These are phyloP conservation scores for Nemania diffusa DNA, from an alignment of 2,329 filamentous ascomycete genomes.

Conservation along the genomic window DNA sequence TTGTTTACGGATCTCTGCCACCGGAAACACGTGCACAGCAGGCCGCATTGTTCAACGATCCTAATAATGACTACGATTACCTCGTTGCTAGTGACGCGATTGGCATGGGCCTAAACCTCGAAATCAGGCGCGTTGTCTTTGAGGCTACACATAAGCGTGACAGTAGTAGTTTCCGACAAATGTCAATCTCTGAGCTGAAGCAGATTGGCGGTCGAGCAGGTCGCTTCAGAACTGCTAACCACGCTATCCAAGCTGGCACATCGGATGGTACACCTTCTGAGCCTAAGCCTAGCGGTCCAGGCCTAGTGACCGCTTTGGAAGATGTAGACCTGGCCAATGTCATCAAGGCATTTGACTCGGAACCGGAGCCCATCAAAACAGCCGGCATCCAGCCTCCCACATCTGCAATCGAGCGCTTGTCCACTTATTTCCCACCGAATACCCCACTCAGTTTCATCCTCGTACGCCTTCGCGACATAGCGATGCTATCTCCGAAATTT, in stretches of 20 bases:
- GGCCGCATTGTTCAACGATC: slow-evolving; percentile 93
- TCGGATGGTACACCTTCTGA: slow-evolving; percentile 34
- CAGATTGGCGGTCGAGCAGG: slow-evolving; percentile 95
- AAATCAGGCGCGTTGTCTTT: slow-evolving; percentile 90
- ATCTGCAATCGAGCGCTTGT: slow-evolving; percentile 75
- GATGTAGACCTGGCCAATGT: slow-evolving; percentile 73
- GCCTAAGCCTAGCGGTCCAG: slow-evolving; percentile 55
- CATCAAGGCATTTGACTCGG: slow-evolving; percentile 67
- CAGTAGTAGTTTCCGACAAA: slow-evolving; percentile 63
- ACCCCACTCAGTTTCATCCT: slow-evolving; percentile 88
- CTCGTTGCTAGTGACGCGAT: slow-evolving; percentile 95
- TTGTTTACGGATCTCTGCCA: slow-evolving; percentile 91
- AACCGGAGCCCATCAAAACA: slow-evolving; percentile 72
- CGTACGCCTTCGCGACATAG: slow-evolving; percentile 76
- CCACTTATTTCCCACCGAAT: slow-evolving; percentile 80
- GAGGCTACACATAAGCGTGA: slow-evolving; percentile 80
- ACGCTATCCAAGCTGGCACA: slow-evolving; percentile 54
- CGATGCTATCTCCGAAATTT: slow-evolving; percentile 72
- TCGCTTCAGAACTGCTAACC: slow-evolving; percentile 78
- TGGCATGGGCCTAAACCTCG: slow-evolving; percentile 95
- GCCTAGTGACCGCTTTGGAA: slow-evolving; percentile 83
- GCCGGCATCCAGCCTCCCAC: slow-evolving; percentile 82
- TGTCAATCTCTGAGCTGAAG: slow-evolving; percentile 83
- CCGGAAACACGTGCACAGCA: slow-evolving; percentile 94
- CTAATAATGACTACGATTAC: slow-evolving; percentile 93